Conservation (phyloP, 2,329 filamentous ascomycete species). For the Nannizzia gypsea region DNA sequence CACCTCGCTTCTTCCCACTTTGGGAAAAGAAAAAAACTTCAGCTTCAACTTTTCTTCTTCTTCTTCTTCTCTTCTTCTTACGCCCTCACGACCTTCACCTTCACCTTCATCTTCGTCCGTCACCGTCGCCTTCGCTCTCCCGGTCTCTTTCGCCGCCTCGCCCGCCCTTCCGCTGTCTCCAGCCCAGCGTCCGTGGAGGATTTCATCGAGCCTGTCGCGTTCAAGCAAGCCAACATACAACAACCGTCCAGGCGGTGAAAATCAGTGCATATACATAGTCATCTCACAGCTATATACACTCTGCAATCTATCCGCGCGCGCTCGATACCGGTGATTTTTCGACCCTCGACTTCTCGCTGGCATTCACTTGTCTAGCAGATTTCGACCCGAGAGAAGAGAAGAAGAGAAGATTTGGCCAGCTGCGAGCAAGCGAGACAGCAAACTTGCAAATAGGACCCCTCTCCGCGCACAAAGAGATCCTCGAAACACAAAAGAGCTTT, state of each 20-base stretch:
- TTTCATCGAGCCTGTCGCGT: constrained; percentile 1
- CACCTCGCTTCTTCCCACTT: constrained; percentile 2
- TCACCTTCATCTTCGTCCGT: constrained; percentile 16
- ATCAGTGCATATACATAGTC: background rate
- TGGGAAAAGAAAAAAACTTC: background rate
- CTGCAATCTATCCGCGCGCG: background rate
- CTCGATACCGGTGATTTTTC: constrained; percentile 15
- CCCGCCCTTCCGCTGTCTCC: constrained; percentile 7
- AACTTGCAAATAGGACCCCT: background rate
- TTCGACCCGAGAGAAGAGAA: constrained; percentile 2
- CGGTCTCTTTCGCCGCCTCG: background rate
- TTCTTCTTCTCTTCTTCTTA: background rate
- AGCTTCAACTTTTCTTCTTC: background rate
- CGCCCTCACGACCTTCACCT: constrained; percentile 16
- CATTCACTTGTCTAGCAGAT: constrained; percentile 40
- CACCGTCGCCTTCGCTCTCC: constrained; percentile 15
- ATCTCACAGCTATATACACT: background rate
- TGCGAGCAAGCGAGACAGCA: background rate
- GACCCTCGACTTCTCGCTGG: constrained; percentile 23
- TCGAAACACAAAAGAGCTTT: background rate
- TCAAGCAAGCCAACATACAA: background rate
- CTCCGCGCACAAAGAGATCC: background rate
- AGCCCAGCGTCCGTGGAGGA: constrained; percentile 2
- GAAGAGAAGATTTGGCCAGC: background rate
- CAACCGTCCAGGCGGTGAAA: background rate